Evolutionary conservation across 176 grass and related monocot species (phyloP), one percentile per base, ranked within the genome.

Genomic region (Triticum dicoccoides): DNA sequence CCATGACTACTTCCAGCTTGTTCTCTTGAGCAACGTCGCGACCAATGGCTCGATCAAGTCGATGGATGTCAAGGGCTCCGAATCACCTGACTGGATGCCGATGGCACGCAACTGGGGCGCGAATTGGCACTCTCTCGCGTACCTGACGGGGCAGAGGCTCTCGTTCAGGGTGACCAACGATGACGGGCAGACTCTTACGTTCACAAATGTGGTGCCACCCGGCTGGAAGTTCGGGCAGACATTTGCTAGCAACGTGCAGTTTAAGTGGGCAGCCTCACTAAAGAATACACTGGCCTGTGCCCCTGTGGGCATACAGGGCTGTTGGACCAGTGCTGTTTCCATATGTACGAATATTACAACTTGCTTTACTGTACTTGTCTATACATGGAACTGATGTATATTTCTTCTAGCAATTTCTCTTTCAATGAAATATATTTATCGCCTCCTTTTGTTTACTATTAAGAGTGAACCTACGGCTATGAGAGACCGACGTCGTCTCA

Each of bases 191-290:
- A 92, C 76, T 7, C 21, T 90, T 5, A 61, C 52, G 3, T 90
- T 90, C 74, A 18, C 35, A n/a, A 76, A 90, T 6, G 52, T 87
- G 8, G 84, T 87, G 82, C 88, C 88, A 18, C 2, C 20, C 6
- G 78, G 76, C 42, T 92, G 91, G 88, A 87, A 64, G 14, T 90
- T 90, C 17, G 88, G 88, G 3, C 83, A 92, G 21, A 90, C 88
- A 27, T 92, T 86, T 21, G n/a, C 62, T 2, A 73, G 69, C 84
- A 80, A 67, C 4, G 0, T 78, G 64, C 91, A 92, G 35, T 92
- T 90, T 69, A 67, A 82, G 70, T 87, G 38, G 82, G 23, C 38
- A 17, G 52, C 42, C 11, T 45, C 42, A 45, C 42, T 45, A 45
- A 45, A 44, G 41, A 44, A 44, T 44, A 45, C 3, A 12, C 11